These are phyloP conservation scores for Blepharisma japonicum DNA, from an alignment of 73 alveolate species.

Conservation along the genomic window DNA sequence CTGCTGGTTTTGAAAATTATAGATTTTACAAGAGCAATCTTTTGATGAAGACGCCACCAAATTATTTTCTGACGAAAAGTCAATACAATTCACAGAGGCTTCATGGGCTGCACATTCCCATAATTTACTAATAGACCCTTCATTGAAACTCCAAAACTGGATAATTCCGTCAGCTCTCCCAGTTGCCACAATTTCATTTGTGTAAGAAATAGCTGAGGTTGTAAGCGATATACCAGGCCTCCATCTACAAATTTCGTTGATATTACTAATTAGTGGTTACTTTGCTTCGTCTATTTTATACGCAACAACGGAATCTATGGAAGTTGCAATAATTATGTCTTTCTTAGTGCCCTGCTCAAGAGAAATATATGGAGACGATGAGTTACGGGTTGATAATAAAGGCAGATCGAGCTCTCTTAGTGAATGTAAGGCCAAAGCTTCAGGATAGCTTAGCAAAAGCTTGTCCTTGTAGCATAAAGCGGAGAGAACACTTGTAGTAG, in stretches of 20 bases:
- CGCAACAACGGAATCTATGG: background rate
- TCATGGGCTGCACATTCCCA: background rate
- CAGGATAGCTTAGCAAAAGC: background rate
- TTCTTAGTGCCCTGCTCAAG: conserved; percentile 5
- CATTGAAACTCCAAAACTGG: background rate
- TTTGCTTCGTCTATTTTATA: background rate
- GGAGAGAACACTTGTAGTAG: too few species aligned
- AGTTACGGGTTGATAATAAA: background rate
- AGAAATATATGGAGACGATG: background rate
- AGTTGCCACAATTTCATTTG: background rate
- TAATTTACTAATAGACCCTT: background rate
- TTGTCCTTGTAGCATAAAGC: conserved; percentile 23
- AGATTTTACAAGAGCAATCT: conserved; percentile 31
- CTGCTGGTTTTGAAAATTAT: background rate
- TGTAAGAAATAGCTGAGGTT: background rate
- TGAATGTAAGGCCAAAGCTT: background rate
- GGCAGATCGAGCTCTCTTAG: background rate
- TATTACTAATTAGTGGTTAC: background rate
- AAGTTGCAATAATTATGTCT: background rate
- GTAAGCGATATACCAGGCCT: too few species aligned
- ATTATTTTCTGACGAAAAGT: conserved; percentile 34
- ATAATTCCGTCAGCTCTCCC: background rate
- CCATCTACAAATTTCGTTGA: background rate
- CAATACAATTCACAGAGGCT: conserved; percentile 26
- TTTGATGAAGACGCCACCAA: conserved; percentile 27